phyloP scores from a whole-genome alignment of 345 rosid species.

The Carallia pectinifolia region DNA sequence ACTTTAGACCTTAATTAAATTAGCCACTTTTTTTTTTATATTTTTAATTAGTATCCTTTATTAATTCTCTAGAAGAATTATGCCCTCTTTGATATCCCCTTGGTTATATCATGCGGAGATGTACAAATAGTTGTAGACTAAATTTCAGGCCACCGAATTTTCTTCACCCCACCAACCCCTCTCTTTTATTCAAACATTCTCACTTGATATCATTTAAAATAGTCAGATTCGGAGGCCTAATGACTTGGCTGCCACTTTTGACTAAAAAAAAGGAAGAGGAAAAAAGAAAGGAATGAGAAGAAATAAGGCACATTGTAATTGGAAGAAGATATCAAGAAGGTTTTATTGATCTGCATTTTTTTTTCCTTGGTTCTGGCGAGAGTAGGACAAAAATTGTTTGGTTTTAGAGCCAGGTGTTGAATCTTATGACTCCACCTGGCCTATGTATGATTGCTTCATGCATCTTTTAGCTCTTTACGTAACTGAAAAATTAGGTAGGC shows the following conservation, averaged over 20 bases:
- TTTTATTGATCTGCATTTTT: neutral
- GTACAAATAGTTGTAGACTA: slow-evolving; percentile 32
- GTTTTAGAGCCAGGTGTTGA: slow-evolving; percentile 16
- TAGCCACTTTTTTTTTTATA: slow-evolving; percentile 13
- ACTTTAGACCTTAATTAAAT: slow-evolving; percentile 8
- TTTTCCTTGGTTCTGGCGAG: neutral
- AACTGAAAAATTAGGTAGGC: no score
- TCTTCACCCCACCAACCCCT: neutral
- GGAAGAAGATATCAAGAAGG: neutral
- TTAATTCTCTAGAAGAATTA: neutral
- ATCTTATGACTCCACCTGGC: slow-evolving; percentile 7
- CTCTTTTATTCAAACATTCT: neutral
- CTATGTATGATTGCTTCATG: slow-evolving; percentile 11
- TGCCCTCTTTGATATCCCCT: slow-evolving; percentile 7
- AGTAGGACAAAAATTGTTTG: slow-evolving; percentile 13
- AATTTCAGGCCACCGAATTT: slow-evolving; percentile 17
- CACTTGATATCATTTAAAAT: neutral
- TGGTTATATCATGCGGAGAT: slow-evolving; percentile 22
- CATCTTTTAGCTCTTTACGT: neutral
- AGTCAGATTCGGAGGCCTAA: slow-evolving; percentile 6
- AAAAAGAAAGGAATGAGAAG: neutral
- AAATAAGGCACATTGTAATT: neutral
- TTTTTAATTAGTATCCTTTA: neutral
- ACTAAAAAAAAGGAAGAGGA: neutral
- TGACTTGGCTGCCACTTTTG: slow-evolving; percentile 26